Percentiles rank a stretch among this genome's conserved stretches.
Evolutionary conservation across 2,329 filamentous ascomycete genomes (phyloP).

Genomic region (Rhinocladiella similis): DNA sequence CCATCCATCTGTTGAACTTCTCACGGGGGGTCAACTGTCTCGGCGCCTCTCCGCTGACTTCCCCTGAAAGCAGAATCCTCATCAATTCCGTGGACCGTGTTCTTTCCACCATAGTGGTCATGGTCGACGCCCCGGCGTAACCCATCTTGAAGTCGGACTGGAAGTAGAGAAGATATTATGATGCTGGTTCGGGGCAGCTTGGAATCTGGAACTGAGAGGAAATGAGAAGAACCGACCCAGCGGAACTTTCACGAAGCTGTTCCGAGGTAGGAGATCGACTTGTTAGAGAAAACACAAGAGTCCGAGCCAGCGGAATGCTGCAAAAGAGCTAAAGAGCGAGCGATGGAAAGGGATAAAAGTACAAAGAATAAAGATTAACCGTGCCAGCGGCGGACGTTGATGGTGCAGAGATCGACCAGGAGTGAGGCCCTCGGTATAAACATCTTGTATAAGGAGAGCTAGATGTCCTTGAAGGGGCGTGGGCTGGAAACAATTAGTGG

Average conservation of each 20-base stretch:
- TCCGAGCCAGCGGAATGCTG: too few relatives aligned
- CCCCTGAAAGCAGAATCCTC: constrained; percentile 77
- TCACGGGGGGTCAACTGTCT: constrained; percentile 67
- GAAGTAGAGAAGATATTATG: too few relatives aligned
- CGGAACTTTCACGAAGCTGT: neutral
- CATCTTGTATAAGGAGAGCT: too few relatives aligned
- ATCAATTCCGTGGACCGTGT: constrained; percentile 80
- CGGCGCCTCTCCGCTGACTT: constrained; percentile 73
- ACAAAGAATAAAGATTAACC: neutral
- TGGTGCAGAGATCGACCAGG: too few relatives aligned
- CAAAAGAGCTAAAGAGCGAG: too few relatives aligned
- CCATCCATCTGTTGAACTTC: constrained; percentile 81
- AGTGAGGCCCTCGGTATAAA: too few relatives aligned
- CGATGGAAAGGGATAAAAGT: neutral
- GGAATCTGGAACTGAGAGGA: neutral
- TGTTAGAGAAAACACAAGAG: neutral
- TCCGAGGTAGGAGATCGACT: neutral
- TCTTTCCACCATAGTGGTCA: constrained; percentile 52
- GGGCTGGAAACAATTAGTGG: neutral
- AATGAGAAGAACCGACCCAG: neutral
- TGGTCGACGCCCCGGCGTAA: neutral
- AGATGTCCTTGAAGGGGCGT: neutral
- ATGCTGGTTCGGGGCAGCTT: too few relatives aligned
- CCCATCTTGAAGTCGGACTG: neutral
- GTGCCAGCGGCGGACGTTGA: neutral